Base-by-base conservation (phyloP, 257 asterid species). In the Petunia secreta region DNA sequence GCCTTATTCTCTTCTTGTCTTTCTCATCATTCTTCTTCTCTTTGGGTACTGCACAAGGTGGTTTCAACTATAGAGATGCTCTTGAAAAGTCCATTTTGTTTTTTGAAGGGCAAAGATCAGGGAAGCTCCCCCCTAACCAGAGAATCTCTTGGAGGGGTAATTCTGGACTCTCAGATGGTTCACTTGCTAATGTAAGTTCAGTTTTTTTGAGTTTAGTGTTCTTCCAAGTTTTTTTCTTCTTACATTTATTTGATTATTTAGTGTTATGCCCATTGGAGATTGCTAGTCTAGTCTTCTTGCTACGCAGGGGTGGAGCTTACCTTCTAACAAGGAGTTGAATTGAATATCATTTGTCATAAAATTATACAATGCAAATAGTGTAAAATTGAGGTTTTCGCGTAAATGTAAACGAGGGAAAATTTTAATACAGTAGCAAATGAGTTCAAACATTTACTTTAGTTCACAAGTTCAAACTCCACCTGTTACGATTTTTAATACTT, bases 61-160 rank as follows among this genome's bases (percentile, higher is more conserved):
- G 15, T 40, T 94, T 83, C 1, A 80, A 95, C 81, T 95, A 95
- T 82, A 74, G 89, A 75, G 97, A 95, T 65, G 98, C 98, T 75
- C 90, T 95, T 54, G 87, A 87, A 0, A 95, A 93, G 84, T 95
- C 98, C 87, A 81, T 93, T 63, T 50, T 93, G 79, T 95, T 95
- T 85, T 95, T 95, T 87, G 93, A 93, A 71, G 98, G 97, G 2
- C 98, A 95, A 81, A 86, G 98, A 83, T 95, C 98, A 6, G 98
- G 98, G 4, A 85, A 81, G 76, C 82, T 91, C 10, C 94, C 96
- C 13, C 13, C 38, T 3, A 65, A 15, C 60, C 94, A 91, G 46
- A 78, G 82, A 41, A 79, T 94, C 79, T 14, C 82, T 6, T 94
- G 98, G 98, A 85, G 98, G 82, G 86, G 81, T 54, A 74, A 52